These are phyloP conservation scores for Chlorella sp. DNA, from an alignment of 139 green algal genomes.

Conservation along the genomic window DNA sequence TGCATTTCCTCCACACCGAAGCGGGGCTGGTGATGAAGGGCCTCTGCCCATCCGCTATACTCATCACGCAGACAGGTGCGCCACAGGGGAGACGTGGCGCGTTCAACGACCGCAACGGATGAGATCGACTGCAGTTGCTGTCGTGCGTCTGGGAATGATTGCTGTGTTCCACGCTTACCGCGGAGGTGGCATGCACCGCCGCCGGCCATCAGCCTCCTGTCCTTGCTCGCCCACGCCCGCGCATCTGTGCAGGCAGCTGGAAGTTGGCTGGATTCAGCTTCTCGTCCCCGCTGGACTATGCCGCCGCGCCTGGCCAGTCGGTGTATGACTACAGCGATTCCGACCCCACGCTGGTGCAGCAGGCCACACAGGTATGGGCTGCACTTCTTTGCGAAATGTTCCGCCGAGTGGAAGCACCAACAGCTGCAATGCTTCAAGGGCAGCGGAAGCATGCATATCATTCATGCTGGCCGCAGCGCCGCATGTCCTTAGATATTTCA, in stretches of 20 bases:
- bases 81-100: too few relatives aligned
- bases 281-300: constrained; percentile 33
- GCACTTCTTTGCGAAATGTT: not conserved
- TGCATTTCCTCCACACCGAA: constrained; percentile 85
- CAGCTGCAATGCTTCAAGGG: too few relatives aligned
- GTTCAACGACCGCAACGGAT: too few relatives aligned
- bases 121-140: too few relatives aligned
- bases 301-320: not conserved
- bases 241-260: constrained; percentile 63
- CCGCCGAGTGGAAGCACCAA: too few relatives aligned
- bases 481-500: too few relatives aligned
- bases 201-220: too few relatives aligned
- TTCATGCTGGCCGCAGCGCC: too few relatives aligned
- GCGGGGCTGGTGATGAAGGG: constrained; percentile 80
- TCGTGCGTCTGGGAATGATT: too few relatives aligned
- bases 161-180: too few relatives aligned
- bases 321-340: constrained; percentile 42
- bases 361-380: constrained; percentile 33
- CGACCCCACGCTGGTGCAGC: constrained; percentile 41
- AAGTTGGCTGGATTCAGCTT: constrained; percentile 81
- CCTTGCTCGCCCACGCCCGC: not conserved
- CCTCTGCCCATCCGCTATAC: constrained; percentile 59
- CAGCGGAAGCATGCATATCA: too few relatives aligned
- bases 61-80: constrained; percentile 47
- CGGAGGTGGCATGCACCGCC: too few relatives aligned